A percentile compares a stretch with the other conserved stretches of the same genome.
Evolutionary conservation across 352 stramenopile species (phyloP).

Genomic region (Pythium sukuiense): DNA sequence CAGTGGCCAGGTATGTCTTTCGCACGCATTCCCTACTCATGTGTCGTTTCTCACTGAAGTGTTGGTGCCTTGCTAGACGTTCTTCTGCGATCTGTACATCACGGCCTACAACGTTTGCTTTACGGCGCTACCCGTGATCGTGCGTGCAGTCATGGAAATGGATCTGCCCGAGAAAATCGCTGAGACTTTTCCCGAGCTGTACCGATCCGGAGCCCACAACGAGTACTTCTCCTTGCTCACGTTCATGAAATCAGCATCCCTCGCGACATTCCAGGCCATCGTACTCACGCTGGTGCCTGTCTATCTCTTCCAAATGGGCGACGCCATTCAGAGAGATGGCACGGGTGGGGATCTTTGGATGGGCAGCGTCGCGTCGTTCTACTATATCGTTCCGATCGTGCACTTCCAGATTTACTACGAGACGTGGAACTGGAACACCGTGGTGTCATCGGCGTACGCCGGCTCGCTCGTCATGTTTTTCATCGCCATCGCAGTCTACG

Average conservation of each 20-base stretch:
- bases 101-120: constrained; percentile 95
- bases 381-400: constrained; percentile 92
- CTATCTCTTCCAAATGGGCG: constrained; percentile 46
- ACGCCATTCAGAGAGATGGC: constrained; percentile 52
- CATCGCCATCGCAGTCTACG: constrained; percentile 50
- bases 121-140: constrained; percentile 89
- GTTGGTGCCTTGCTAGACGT: constrained; percentile 40
- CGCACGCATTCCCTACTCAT: no score
- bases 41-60: neutral
- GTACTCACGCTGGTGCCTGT: constrained; percentile 63
- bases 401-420: constrained; percentile 86
- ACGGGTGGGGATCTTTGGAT: constrained; percentile 70
- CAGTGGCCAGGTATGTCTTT: constrained; percentile 63
- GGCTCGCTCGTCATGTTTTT: constrained; percentile 57
- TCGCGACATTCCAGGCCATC: constrained; percentile 62
- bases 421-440: constrained; percentile 76
- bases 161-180: constrained; percentile 68
- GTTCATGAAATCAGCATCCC: constrained; percentile 35
- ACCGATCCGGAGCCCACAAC: constrained; percentile 55
- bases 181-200: constrained; percentile 72
- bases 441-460: constrained; percentile 42
- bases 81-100: constrained; percentile 83
- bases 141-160: constrained; percentile 73
- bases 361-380: constrained; percentile 92
- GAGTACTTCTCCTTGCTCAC: constrained; percentile 64